Conservation (phyloP, 176 grass and related monocot species). For the Luzula sylvatica region DNA sequence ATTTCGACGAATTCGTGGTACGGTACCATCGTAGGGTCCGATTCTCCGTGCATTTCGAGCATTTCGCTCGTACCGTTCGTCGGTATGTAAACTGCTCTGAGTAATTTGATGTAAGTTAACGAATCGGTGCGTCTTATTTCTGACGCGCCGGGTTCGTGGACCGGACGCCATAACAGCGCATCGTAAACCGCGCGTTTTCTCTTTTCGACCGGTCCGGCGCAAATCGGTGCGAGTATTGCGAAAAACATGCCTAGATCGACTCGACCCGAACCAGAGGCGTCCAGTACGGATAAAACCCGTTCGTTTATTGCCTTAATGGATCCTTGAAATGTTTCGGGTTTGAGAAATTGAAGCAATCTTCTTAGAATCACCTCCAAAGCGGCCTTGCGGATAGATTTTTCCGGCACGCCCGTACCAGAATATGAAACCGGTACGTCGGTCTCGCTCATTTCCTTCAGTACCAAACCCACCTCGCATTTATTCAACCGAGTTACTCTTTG, state of each 20-base stretch:
- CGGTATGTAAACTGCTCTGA: slow-evolving; percentile 79
- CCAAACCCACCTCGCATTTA: slow-evolving; percentile 48
- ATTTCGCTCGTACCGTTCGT: slow-evolving; percentile 68
- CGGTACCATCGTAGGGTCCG: slow-evolving; percentile 89
- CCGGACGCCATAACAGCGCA: slow-evolving; percentile 81
- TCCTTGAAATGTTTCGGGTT: slow-evolving; percentile 84
- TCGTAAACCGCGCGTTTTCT: slow-evolving; percentile 72
- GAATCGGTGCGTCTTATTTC: slow-evolving; percentile 81
- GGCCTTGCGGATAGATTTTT: slow-evolving; percentile 87
- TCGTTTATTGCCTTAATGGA: slow-evolving; percentile 85
- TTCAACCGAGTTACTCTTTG: slow-evolving; percentile 69
- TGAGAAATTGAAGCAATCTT: slow-evolving; percentile 76
- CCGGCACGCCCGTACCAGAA: slow-evolving; percentile 57
- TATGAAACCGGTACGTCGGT: slow-evolving; percentile 93
- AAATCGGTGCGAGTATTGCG: slow-evolving; percentile 75
- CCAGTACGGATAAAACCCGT: slow-evolving; percentile 74
- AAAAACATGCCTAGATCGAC: slow-evolving; percentile 97
- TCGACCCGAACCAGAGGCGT: slow-evolving; percentile 69
- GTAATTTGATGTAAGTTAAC: slow-evolving; percentile 58
- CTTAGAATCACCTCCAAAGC: slow-evolving; percentile 80
- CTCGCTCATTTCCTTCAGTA: slow-evolving; percentile 90
- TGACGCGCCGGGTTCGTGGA: slow-evolving; percentile 45
- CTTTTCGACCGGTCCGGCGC: slow-evolving; percentile 50
- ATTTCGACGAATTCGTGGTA: slow-evolving; percentile 87
- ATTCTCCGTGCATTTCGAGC: slow-evolving; percentile 88